phyloP scores from a whole-genome alignment of 441 rosid genomes.

The Heliophila coronopifolia region DNA sequence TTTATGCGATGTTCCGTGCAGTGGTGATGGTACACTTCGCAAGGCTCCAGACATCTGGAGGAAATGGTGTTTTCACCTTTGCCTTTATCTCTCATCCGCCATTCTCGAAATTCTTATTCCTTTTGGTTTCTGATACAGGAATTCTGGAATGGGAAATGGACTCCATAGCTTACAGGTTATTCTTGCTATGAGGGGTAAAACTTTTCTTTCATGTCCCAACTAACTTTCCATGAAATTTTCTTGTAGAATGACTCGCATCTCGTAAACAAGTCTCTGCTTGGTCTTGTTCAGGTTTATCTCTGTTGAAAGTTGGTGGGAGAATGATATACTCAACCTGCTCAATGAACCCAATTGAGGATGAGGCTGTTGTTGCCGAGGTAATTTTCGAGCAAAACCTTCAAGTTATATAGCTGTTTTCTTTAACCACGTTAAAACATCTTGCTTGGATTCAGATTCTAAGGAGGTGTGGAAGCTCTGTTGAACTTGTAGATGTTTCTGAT shows the following conservation, averaged over 20 bases:
- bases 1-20: slow-evolving; percentile 92
- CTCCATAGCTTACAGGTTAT: slow-evolving; percentile 81
- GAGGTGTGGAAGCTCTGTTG: slow-evolving; percentile 70
- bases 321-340: slow-evolving; percentile 99
- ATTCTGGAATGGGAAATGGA: slow-evolving; percentile 79
- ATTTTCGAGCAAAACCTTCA: no score
- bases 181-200: slow-evolving; percentile 81
- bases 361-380: slow-evolving; percentile 97
- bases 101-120: slow-evolving; percentile 16
- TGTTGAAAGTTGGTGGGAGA: slow-evolving; percentile 90
- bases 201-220: background rate
- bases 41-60: slow-evolving; percentile 98
- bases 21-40: slow-evolving; percentile 96
- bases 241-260: no score
- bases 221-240: no score
- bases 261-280: no score
- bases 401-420: no score
- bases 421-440: no score
- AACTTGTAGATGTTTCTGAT: slow-evolving; percentile 73
- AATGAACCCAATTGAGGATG: slow-evolving; percentile 94
- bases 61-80: no score
- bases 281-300: slow-evolving; percentile 60
- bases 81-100: no score
- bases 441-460: slow-evolving; percentile 76
- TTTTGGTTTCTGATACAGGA: slow-evolving; percentile 43